A percentile compares a stretch with the other conserved stretches of the same genome.
phyloP scores from a whole-genome alignment of 257 asterid genomes.

The Fraxinus pennsylvanica region DNA sequence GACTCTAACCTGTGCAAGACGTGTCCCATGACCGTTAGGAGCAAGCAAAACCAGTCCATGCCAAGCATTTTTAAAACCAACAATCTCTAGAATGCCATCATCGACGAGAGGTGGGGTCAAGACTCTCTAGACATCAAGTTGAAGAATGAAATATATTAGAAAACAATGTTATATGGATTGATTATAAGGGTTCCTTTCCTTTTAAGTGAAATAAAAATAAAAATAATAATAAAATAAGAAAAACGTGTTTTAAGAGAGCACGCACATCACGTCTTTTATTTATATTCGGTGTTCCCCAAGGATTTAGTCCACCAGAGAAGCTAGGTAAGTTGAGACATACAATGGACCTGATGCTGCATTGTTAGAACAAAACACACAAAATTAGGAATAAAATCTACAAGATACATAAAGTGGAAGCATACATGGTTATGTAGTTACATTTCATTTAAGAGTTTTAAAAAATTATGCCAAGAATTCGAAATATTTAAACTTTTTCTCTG shows the following conservation, averaged over 20 bases:
- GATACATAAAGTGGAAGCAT: neutral
- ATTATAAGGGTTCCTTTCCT: neutral
- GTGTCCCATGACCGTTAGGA: constrained; percentile 95
- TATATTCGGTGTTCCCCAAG: constrained; percentile 89
- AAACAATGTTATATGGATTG: neutral
- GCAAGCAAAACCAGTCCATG: constrained; percentile 78
- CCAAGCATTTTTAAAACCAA: constrained; percentile 95
- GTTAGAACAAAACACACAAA: neutral
- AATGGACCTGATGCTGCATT: constrained; percentile 78
- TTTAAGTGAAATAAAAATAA: neutral
- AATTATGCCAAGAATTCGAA: neutral
- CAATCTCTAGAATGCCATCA: constrained; percentile 78
- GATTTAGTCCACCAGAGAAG: constrained; percentile 96
- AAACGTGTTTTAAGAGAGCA: constrained; percentile 15
- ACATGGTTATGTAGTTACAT: neutral
- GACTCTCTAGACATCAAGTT: constrained; percentile 51
- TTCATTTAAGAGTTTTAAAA: neutral
- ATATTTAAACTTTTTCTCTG: neutral
- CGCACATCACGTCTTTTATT: constrained; percentile 58
- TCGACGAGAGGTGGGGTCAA: constrained; percentile 82
- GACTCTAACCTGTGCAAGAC: constrained; percentile 81
- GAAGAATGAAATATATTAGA: constrained; percentile 17
- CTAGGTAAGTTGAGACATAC: constrained; percentile 93
- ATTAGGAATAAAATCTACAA: constrained; percentile 7
- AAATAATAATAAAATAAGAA: neutral